Conservation (phyloP, 2,329 filamentous ascomycete species). For the Diaporthe amygdali region DNA sequence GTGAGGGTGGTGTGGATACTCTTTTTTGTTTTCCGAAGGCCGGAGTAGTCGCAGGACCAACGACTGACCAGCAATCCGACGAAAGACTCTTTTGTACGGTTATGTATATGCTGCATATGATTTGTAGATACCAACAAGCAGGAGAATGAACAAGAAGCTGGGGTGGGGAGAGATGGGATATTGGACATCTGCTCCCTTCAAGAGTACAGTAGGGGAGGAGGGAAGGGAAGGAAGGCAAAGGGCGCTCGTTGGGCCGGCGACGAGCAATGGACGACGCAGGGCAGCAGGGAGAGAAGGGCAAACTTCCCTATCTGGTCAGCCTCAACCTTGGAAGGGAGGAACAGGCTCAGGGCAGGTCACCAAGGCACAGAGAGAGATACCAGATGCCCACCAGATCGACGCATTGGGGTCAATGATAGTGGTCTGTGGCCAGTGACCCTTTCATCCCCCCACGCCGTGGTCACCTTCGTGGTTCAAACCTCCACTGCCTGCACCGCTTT, state of each 20-base stretch:
- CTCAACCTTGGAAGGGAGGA: conserved; percentile 7
- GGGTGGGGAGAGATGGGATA: neutral
- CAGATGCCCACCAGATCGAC: conserved; percentile 1
- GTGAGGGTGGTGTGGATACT: conserved; percentile 3
- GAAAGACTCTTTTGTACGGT: conserved; percentile 17
- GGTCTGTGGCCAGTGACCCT: neutral
- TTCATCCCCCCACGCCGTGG: neutral
- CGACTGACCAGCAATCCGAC: neutral
- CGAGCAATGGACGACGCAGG: neutral
- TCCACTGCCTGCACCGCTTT: neutral
- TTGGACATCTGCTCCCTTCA: neutral
- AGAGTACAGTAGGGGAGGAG: neutral
- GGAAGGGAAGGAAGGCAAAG: conserved; percentile 14
- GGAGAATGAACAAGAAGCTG: neutral
- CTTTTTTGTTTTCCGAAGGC: neutral
- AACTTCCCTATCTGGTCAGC: conserved; percentile 2
- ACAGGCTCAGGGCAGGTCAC: neutral
- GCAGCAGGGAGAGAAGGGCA: neutral
- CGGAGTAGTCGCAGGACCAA: neutral
- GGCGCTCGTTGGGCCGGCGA: neutral
- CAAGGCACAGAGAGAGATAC: neutral
- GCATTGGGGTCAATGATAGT: neutral
- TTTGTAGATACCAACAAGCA: conserved; percentile 21
- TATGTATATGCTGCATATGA: conserved; percentile 29
- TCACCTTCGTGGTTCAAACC: neutral